Percentiles rank a stretch among this genome's conserved stretches.
phyloP scores from a whole-genome alignment of 257 asterid species.

The Solanum dulcamara region DNA sequence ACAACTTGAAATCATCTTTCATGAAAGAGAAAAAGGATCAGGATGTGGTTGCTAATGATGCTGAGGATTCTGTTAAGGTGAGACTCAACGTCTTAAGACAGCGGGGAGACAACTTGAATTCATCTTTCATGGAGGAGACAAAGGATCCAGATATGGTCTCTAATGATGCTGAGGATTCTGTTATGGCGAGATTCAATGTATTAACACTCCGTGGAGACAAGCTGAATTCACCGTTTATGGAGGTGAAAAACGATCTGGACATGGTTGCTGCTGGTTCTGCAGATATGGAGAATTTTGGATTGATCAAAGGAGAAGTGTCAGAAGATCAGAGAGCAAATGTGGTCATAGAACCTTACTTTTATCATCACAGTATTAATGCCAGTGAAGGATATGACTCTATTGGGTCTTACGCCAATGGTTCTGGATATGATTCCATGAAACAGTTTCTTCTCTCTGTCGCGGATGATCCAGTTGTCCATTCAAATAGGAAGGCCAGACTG shows the following conservation, averaged over 20 bases:
- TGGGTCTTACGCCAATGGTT: constrained; percentile 10
- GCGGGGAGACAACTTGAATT: constrained; percentile 20
- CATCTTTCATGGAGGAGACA: constrained; percentile 8
- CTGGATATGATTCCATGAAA: constrained; percentile 23
- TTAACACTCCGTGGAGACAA: constrained; percentile 34
- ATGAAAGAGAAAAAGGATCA: constrained; percentile 13
- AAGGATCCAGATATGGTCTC: background rate
- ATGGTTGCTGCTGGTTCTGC: constrained; percentile 3
- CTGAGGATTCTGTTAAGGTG: constrained; percentile 39
- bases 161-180: constrained; percentile 33
- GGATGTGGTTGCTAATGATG: constrained; percentile 4
- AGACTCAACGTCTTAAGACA: constrained; percentile 40
- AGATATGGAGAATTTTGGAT: constrained; percentile 7
- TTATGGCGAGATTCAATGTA: constrained; percentile 34
- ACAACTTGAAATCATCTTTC: background rate
- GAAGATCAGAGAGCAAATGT: constrained; percentile 10
- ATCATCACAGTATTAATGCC: constrained; percentile 5
- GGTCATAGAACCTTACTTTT: constrained; percentile 17
- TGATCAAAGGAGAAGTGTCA: background rate
- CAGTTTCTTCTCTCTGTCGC: constrained; percentile 21
- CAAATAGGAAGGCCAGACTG: constrained; percentile 10
- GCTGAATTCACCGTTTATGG: background rate
- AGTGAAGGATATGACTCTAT: background rate
- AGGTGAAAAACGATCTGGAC: constrained; percentile 16
- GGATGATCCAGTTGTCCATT: constrained; percentile 20